These are phyloP conservation scores for Achaetomium macrosporum DNA, from an alignment of 2,329 filamentous ascomycete genomes.

Conservation along the genomic window DNA sequence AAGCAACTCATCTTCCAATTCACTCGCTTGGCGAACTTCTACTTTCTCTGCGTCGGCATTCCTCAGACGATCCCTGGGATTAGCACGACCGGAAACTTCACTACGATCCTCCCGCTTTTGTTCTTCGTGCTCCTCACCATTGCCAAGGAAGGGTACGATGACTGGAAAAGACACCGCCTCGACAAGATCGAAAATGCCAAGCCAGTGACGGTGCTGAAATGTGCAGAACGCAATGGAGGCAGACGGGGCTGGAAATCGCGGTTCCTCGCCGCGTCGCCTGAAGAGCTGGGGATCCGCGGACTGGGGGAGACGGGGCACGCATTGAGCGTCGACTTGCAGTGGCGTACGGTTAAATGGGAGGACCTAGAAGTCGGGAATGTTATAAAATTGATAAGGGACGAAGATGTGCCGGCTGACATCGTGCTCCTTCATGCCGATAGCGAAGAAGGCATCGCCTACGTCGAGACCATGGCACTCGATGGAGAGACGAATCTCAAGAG, in stretches of 20 bases:
- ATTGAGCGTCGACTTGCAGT: conserved; percentile 34
- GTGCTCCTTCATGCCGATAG: conserved; percentile 68
- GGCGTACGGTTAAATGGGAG: conserved; percentile 68
- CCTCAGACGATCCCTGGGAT: conserved; percentile 88
- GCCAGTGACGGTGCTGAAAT: background rate
- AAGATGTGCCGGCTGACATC: conserved; percentile 72
- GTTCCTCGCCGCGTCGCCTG: background rate
- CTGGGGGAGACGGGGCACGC: background rate
- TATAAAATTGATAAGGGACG: conserved; percentile 65
- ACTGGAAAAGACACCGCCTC: conserved; percentile 73
- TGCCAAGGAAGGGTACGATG: conserved; percentile 86
- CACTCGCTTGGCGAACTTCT: conserved; percentile 90
- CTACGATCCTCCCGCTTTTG: conserved; percentile 73
- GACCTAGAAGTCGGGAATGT: conserved; percentile 76
- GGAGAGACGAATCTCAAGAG: conserved; percentile 73
- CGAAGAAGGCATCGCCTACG: conserved; percentile 69
- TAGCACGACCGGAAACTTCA: conserved; percentile 86
- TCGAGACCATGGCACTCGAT: conserved; percentile 73
- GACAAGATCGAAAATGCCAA: conserved; percentile 72
- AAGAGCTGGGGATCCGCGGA: background rate
- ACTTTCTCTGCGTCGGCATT: conserved; percentile 82
- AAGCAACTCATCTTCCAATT: conserved; percentile 87
- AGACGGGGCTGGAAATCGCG: conserved; percentile 17
- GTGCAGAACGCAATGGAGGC: conserved; percentile 42
- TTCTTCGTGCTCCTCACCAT: conserved; percentile 84